Evolutionary conservation across 208 protist species (phyloP), one percentile per base, ranked within the genome.

Genomic region (Crithidia sp.): DNA sequence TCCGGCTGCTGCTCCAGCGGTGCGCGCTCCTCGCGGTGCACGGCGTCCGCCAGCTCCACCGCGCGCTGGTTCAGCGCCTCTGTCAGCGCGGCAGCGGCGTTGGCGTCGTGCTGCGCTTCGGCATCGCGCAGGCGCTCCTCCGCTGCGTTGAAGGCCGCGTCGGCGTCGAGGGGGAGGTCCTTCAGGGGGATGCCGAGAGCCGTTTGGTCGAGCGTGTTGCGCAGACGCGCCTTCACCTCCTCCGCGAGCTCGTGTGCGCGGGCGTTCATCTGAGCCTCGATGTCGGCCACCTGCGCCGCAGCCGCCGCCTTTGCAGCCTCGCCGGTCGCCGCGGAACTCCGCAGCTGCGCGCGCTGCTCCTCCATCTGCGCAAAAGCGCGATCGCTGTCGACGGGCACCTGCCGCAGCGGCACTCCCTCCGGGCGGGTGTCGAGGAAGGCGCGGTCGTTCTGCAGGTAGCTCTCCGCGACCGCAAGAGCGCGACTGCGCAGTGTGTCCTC

Each of bases 201-300:
- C 14, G 76, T 82, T 61, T 85, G 85, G 7, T 85, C 69, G 50
- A 95, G 78, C 45, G 83, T 74, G 5, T 19, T 53, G 52, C 90
- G 84, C 45, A 86, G 63, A 5, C 75, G 73, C 13, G 64, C 73
- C 80, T 89, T 91, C 16, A 84, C 65, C 19, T 73, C 66, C 13
- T 74, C 45, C 0, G 90, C 90, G 17, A 95, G 56, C 57, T 80
- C 71, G 45, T 85, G 81, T 0, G 75, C 87, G 6, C 87, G 85
- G 12, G 75, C 75, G 53, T 89, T 88, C 79, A 94, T 78, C 61
- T 84, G 67, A 9, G 80, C 77, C 78, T 92, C 87, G 43, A 86
- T 72, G n/a, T 62, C 73, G 19, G 61, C 50, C 39, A 90, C 77
- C n/a, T 81, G 55, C 52, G 47, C 50, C 39, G 58, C 55, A 37